These are phyloP conservation scores for Bjerkandera adusta DNA, from an alignment of 1,284 basidiomycete species.

Conservation along the genomic window DNA sequence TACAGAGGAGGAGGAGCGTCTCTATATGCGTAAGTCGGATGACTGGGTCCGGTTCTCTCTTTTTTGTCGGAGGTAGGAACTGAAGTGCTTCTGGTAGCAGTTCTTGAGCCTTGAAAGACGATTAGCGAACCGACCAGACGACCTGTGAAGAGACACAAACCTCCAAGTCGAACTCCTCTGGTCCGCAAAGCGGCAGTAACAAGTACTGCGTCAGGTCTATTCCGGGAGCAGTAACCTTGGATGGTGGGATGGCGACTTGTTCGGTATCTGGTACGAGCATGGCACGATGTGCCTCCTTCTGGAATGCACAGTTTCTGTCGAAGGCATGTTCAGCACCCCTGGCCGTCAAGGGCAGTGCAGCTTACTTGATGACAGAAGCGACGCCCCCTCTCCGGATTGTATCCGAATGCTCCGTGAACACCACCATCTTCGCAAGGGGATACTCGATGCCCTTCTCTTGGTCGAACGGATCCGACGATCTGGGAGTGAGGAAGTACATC, in stretches of 20 bases:
- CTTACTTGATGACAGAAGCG: slow-evolving; percentile 82
- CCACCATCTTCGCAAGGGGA: slow-evolving; percentile 76
- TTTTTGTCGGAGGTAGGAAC: slow-evolving; percentile 84
- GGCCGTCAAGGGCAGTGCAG: neutral
- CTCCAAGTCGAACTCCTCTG: slow-evolving; percentile 91
- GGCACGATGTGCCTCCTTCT: slow-evolving; percentile 63
- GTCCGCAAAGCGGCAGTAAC: slow-evolving; percentile 89
- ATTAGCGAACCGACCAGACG: neutral
- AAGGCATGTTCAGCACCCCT: neutral
- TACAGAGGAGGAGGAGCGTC: slow-evolving; percentile 85
- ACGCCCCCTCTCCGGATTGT: slow-evolving; percentile 85
- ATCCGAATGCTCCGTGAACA: slow-evolving; percentile 88
- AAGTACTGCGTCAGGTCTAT: slow-evolving; percentile 83
- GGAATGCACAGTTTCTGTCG: slow-evolving; percentile 76
- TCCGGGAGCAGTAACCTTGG: slow-evolving; percentile 63
- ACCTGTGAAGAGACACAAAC: slow-evolving; percentile 36
- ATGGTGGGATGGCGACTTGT: slow-evolving; percentile 50
- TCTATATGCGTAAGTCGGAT: slow-evolving; percentile 88
- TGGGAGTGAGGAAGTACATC: slow-evolving; percentile 68
- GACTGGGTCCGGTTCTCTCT: slow-evolving; percentile 77
- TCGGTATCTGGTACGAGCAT: slow-evolving; percentile 62
- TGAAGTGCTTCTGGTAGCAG: slow-evolving; percentile 83
- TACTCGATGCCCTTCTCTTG: slow-evolving; percentile 57
- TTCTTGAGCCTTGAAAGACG: slow-evolving; percentile 74
- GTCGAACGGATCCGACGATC: slow-evolving; percentile 40